These are phyloP conservation scores for Chaetomiaceae sp. DNA, from an alignment of 2,329 filamentous ascomycete species.

Conservation along the genomic window DNA sequence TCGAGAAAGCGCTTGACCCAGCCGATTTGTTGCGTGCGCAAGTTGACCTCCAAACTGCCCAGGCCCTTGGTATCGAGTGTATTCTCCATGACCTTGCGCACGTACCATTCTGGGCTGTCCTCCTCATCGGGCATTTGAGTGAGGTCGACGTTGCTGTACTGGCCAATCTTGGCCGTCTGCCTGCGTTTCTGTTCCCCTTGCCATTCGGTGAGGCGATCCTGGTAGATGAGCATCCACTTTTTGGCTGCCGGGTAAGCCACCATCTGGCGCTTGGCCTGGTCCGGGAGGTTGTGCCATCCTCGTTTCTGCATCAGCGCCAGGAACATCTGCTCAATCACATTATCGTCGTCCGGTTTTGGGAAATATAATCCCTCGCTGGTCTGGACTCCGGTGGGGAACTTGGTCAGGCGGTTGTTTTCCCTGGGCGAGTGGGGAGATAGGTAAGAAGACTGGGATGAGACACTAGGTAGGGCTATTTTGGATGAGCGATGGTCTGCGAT, in stretches of 20 bases:
- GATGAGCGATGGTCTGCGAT: slow-evolving; percentile 43
- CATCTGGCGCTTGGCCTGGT: slow-evolving; percentile 94
- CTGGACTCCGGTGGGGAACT: slow-evolving; percentile 40
- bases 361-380: slow-evolving; percentile 55
- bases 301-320: slow-evolving; percentile 93
- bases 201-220: slow-evolving; percentile 88
- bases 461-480: slow-evolving; percentile 49
- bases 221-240: slow-evolving; percentile 96
- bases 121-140: slow-evolving; percentile 84
- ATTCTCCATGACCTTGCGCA: slow-evolving; percentile 94
- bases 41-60: slow-evolving; percentile 86
- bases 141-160: slow-evolving; percentile 65
- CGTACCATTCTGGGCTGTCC: slow-evolving; percentile 96
- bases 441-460: slow-evolving; percentile 54
- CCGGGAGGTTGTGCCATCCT: slow-evolving; percentile 94
- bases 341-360: slow-evolving; percentile 72
- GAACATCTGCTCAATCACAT: slow-evolving; percentile 86
- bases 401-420: slow-evolving; percentile 55
- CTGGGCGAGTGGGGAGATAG: slow-evolving; percentile 45
- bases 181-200: slow-evolving; percentile 91
- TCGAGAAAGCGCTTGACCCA: slow-evolving; percentile 98
- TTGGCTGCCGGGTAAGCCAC: slow-evolving; percentile 88
- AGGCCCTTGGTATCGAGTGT: slow-evolving; percentile 87
- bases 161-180: slow-evolving; percentile 66
- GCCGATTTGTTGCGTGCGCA: slow-evolving; percentile 92